A percentile compares a stretch with the other conserved stretches of the same genome.
These are phyloP conservation scores for Epichloe gansuensis DNA, from an alignment of 2,329 filamentous ascomycete species.

Conservation along the genomic window DNA sequence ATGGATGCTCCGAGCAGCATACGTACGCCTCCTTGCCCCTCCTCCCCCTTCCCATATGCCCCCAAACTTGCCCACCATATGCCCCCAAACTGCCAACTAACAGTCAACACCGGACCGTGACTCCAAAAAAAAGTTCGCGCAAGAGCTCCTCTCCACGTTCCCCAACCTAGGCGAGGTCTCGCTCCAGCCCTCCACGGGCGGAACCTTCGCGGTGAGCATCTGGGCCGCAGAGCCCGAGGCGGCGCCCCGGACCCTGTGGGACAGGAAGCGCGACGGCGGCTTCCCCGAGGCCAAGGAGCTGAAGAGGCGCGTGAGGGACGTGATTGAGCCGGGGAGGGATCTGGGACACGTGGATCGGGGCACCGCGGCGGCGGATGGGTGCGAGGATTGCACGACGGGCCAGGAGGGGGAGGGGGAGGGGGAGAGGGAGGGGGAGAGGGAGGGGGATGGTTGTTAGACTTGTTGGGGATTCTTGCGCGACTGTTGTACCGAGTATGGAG, in stretches of 20 bases:
- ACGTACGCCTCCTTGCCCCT: constrained; percentile 39
- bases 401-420: not conserved
- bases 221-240: constrained; percentile 8
- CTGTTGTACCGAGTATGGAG: too few relatives aligned
- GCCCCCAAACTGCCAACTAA: not conserved
- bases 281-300: constrained; percentile 92
- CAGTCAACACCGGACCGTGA: not conserved
- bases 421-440: too few relatives aligned
- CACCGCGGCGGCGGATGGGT: not conserved
- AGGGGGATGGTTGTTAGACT: not conserved
- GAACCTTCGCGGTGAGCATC: constrained; percentile 67
- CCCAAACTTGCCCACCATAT: not conserved
- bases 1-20: constrained; percentile 80
- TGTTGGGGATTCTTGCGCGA: too few relatives aligned
- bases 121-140: constrained; percentile 53
- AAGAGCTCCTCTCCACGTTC: constrained; percentile 93
- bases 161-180: constrained; percentile 77
- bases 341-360: constrained; percentile 67
- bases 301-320: constrained; percentile 71
- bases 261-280: constrained; percentile 72
- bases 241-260: constrained; percentile 48
- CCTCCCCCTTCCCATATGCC: too few relatives aligned
- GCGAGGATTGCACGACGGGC: not conserved
- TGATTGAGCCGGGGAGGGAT: constrained; percentile 64
- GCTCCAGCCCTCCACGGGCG: constrained; percentile 73